Conservation (phyloP, 2,329 filamentous ascomycete species). For the Phyllosticta citrichinensis region DNA sequence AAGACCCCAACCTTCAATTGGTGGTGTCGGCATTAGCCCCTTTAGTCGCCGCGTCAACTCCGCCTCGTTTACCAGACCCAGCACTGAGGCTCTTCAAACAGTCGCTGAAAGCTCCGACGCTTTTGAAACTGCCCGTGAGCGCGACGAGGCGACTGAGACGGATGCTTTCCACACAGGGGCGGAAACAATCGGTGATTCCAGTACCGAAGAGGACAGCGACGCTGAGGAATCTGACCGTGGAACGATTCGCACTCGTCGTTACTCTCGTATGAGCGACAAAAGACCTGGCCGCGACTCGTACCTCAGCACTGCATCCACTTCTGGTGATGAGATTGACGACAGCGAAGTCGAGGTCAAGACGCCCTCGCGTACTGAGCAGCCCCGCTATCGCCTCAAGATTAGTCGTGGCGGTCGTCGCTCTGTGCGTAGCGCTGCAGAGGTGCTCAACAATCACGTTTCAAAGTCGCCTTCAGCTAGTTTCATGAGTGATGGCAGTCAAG, state of each 20-base stretch:
- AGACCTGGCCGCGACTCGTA: conserved; percentile 52
- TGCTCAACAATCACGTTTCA: conserved; percentile 44
- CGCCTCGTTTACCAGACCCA: conserved; percentile 25
- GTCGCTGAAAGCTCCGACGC: conserved; percentile 53
- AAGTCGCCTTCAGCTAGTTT: conserved; percentile 50
- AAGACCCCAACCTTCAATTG: conserved; percentile 16
- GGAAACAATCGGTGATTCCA: conserved; percentile 60
- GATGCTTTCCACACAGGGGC: conserved; percentile 93
- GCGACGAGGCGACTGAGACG: conserved; percentile 65
- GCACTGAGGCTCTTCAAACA: conserved; percentile 66
- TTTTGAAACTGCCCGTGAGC: conserved; percentile 70
- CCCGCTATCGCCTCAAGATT: conserved; percentile 62
- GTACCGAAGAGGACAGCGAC: conserved; percentile 73
- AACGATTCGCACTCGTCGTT: conserved; percentile 26
- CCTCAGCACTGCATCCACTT: conserved; percentile 82
- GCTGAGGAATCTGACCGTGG: conserved; percentile 49
- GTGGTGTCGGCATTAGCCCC: conserved; percentile 16
- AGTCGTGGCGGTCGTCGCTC: conserved; percentile 48
- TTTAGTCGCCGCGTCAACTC: conserved; percentile 21
- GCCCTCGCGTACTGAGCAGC: conserved; percentile 51
- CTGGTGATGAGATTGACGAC: conserved; percentile 62
- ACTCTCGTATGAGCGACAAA: conserved; percentile 26
- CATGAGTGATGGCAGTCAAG: conserved; percentile 33
- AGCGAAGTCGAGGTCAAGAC: conserved; percentile 47
- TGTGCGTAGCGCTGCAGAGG: conserved; percentile 41